These are phyloP conservation scores for Aureobasidium musti DNA, from an alignment of 2,329 filamentous ascomycete genomes.

Conservation along the genomic window DNA sequence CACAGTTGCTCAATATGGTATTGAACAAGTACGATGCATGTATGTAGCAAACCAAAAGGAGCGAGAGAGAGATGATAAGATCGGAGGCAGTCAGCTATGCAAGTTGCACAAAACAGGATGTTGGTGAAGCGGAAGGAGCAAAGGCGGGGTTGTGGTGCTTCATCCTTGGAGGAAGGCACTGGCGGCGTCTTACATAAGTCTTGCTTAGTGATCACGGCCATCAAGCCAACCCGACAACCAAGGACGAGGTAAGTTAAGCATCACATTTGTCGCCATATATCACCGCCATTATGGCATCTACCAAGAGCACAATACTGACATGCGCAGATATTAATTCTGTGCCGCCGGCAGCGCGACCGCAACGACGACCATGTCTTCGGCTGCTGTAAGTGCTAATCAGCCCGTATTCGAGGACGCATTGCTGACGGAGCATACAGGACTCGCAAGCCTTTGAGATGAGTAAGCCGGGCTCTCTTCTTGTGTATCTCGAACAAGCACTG, in stretches of 20 bases:
- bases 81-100: background rate
- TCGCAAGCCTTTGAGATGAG: slow-evolving; percentile 46
- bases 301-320: background rate
- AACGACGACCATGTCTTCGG: slow-evolving; percentile 27
- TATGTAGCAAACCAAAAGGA: background rate
- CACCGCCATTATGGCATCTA: slow-evolving; percentile 4
- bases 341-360: background rate
- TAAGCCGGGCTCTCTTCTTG: slow-evolving; percentile 33
- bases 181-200: slow-evolving; percentile 26
- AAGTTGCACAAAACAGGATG: background rate
- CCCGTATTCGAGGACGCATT: background rate
- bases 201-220: slow-evolving; percentile 26
- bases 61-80: background rate
- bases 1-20: background rate
- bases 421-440: slow-evolving; percentile 31
- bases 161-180: background rate
- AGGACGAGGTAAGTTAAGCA: slow-evolving; percentile 11
- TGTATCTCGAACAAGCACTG: slow-evolving; percentile 7
- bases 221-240: slow-evolving; percentile 22
- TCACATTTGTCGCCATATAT: slow-evolving; percentile 14
- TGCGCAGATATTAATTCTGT: background rate
- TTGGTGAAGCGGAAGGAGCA: background rate
- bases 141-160: background rate
- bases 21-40: background rate
- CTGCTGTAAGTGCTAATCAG: slow-evolving; percentile 8